Percentiles rank a stretch among this genome's conserved stretches.
phyloP scores from a whole-genome alignment of 257 asterid species.

The Solanum clarkiae region DNA sequence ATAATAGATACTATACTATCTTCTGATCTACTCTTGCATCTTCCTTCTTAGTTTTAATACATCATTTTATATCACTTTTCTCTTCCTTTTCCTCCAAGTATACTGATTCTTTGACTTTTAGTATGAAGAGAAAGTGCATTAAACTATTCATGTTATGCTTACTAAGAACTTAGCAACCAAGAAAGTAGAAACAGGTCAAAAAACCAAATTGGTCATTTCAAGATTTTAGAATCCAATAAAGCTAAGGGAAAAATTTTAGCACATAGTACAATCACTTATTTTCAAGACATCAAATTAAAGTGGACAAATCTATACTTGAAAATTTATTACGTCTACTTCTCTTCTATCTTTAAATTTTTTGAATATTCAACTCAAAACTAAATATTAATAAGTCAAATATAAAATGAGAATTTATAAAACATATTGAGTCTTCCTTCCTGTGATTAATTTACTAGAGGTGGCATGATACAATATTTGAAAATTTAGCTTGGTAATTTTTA shows the following conservation, averaged over 20 bases:
- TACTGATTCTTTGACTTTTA: background rate
- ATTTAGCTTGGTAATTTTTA: background rate
- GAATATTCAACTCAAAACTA: background rate
- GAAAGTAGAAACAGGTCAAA: background rate
- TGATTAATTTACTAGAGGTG: background rate
- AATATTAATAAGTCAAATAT: background rate
- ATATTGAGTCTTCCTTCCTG: background rate
- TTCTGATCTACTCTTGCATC: too few species aligned
- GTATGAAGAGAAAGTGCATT: background rate
- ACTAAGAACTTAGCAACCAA: background rate
- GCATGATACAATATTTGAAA: background rate
- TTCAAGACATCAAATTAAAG: background rate
- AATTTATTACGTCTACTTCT: background rate
- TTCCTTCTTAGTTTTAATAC: too few species aligned
- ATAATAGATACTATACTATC: too few species aligned
- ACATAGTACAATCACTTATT: background rate
- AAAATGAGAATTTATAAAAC: background rate
- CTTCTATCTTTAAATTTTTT: background rate
- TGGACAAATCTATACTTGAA: background rate
- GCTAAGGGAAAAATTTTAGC: background rate
- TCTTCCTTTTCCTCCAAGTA: background rate
- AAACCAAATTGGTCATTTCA: background rate
- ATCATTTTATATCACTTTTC: background rate
- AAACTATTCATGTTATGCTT: background rate
- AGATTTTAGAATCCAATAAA: background rate